Evolutionary conservation across 2,329 filamentous ascomycete species (phyloP), one percentile per base, ranked within the genome.

Genomic region (Coniochaeta sp.): DNA sequence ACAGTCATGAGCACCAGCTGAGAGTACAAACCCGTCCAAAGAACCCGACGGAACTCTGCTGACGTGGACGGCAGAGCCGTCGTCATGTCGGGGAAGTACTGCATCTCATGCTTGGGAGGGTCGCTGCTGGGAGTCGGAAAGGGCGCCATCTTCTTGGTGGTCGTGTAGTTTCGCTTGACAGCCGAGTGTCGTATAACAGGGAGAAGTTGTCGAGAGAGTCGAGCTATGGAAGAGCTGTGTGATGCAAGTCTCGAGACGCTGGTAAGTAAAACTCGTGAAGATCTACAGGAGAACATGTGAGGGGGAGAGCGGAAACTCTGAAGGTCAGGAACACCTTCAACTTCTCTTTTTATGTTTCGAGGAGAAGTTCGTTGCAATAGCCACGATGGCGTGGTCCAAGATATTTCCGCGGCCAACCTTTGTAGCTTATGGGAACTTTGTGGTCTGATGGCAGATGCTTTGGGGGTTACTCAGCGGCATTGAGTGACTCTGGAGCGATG

Each of bases 1-100:
- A 86, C 73, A 40, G 81, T 82, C 82, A 85, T 86, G 0, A 82
- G 72, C 0, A 85, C 82, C 8, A 86, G 64, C 63, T 86, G 82
- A 10, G 73, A 75, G 62, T 84, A 85, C 6, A 85, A 65, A 0
- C 82, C 82, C 2, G 82, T 85, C 65, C 77, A 82, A 13, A 86
- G 65, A 20, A 86, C 81, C 30, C 77, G 79, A 4, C 82, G 71
- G 61, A 85, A 85, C 52, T 82, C 77, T 3, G 69, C 74, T 18
- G 81, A 83, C 33, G 73, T 68, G 18, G 72, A 70, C 5, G 81
- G 72, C 48, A 82, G 70, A 7, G 75, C 68, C 8, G 71, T 76
- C 26, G 77, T 74, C 65, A 85, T 74, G 13, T 73, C 67, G 0
- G 77, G 75, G 56, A 85, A 83, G 63, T 82, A 79, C n/a, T 75